Base-by-base conservation (phyloP, 805 yeast genomes). In the Henningerozyma blattae region DNA sequence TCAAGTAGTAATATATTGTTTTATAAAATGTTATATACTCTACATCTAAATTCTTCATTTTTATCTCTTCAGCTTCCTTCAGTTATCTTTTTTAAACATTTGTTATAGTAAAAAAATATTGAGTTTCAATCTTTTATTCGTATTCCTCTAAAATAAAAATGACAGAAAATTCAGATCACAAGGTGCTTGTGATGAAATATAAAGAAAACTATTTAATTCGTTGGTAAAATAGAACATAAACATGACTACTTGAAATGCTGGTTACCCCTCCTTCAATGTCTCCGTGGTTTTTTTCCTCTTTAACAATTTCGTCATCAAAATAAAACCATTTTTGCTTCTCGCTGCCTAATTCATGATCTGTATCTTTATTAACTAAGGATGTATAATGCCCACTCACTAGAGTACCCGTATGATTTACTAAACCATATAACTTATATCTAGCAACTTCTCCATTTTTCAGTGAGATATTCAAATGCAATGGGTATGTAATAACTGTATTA, bases 311-410 rank as follows among this genome's bases (percentile, higher is more conserved):
- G 54, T 81, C 93, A 50, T 81, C 89, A 53, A 81, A 81, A 40
- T 68, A 68, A 41, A 77, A 75, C 91, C 91, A 81, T 43, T 62
- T 61, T 22, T 75, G 75, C 12, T 41, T 28, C 16, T 48, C 40
- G 5, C 48, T 36, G 1, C 44, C 36, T 28, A 61, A 37, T 31
- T 51, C 56, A 37, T 65, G 64, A 5, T 57, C 54, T 30, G 61
- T 51, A 28, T 52, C 55, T 39, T 58, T 76, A 44, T 75, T 70
- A 3, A 77, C 75, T 30, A 77, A 55, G 0, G 85, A 63, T 1
- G 87, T 81, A 48, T 81, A 81, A 52, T 81, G 93, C 0, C 93
- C 93, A 32, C 82, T 74, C 38, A 72, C 69, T 34, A 79, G 58
- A 28, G 70, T 70, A 2, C 93, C 91, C 36, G 67, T 63, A 50